phyloP scores from a whole-genome alignment of 2,329 filamentous ascomycete species.

The Colletotrichum lini region DNA sequence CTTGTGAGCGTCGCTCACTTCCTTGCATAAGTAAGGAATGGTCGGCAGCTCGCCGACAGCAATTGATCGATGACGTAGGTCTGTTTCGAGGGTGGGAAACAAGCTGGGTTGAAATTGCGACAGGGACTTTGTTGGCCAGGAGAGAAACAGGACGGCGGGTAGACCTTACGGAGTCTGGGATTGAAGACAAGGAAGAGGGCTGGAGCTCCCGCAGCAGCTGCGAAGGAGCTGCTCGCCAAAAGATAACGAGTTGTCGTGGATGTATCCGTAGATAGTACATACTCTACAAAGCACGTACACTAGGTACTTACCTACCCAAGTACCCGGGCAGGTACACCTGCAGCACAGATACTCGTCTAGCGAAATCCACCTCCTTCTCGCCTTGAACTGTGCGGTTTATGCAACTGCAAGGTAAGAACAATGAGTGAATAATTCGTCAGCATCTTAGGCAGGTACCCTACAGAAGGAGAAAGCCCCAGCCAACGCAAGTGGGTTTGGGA shows the following conservation, averaged over 20 bases:
- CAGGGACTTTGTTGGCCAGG: not conserved
- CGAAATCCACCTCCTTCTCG: not conserved
- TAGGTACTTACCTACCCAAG: no score
- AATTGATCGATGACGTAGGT: constrained; percentile 36
- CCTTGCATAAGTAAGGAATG: not conserved
- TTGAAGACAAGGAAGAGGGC: constrained; percentile 4
- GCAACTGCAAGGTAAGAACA: not conserved
- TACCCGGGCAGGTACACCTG: no score
- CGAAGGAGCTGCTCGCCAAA: not conserved
- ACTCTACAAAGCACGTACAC: no score
- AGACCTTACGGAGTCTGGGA: not conserved
- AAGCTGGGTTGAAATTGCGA: constrained; percentile 22
- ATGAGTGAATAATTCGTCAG: not conserved
- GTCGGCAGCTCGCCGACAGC: constrained; percentile 19
- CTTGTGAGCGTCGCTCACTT: not conserved
- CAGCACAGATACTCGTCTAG: not conserved
- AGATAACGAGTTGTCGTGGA: constrained; percentile 7
- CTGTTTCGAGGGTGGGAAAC: constrained; percentile 40
- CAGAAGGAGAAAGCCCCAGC: not conserved
- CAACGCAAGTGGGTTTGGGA: constrained; percentile 5
- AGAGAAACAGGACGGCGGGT: constrained; percentile 3
- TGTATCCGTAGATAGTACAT: no score
- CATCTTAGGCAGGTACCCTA: no score
- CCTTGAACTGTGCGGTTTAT: not conserved
- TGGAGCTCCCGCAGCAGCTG: constrained; percentile 1